Base-by-base conservation (phyloP, 75 land plant genomes). In the Chamaecyparis obtusa region DNA sequence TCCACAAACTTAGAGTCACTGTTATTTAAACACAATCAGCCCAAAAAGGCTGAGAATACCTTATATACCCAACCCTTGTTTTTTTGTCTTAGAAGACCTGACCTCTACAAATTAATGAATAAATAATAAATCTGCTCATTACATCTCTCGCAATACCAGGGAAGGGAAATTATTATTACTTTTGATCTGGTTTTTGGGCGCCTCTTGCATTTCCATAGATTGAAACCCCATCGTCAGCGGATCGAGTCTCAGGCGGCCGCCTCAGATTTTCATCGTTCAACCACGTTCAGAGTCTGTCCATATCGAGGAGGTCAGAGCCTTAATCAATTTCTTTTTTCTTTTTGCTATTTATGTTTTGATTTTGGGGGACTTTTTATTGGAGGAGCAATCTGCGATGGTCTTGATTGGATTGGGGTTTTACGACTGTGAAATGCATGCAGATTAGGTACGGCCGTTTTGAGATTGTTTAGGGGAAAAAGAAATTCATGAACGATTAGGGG, bases 151-250 rank as follows among this genome's bases (percentile, higher is more conserved):
- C n/a, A 64, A 64, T 64, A 64, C n/a, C 69, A 27, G 27, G 24
- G 30, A 64, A 3, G 30, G 27, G 8, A 64, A 64, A 24, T 21
- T 24, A 64, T 64, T 24, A 64, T 64, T 24, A 64, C n/a, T 24
- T 21, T 64, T 5, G 27, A 64, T 36, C 76, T 33, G 76, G 36
- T 81, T 46, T 39, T 46, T 3, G 49, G 51, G 83, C 48, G 49
- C 32, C 32, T n/a, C 49, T 41, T 43, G 32, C 48, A 27, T 81
- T n/a, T 44, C 32, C 51, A 27, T 46, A 21, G 27, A 49, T 81
- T 44, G 54, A 81, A 81, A 81, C 83, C 83, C 83, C 49, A 51
- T 46, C 83, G 51, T 14, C 51, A 46, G 1, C 48, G 49, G 83
- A 81, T 81, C 83, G 83, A 81, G 41, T 30, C 51, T n/a, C 35